Conservation (phyloP, 2,329 filamentous ascomycete genomes). For the Apiospora pterosperma region DNA sequence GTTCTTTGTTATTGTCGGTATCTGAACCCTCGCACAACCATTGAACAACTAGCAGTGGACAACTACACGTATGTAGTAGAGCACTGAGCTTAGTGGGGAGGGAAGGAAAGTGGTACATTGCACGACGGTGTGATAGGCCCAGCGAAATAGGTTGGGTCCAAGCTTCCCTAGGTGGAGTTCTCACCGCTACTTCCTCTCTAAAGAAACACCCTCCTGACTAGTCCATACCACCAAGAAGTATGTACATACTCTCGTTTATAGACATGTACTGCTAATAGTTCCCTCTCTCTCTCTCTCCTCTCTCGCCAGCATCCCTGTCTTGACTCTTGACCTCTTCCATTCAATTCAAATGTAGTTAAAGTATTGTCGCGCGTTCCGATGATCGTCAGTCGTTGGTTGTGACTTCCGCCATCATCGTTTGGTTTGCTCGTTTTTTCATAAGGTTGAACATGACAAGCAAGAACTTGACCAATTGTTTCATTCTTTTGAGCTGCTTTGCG, state of each 20-base stretch:
- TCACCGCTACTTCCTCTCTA: slow-evolving; percentile 11
- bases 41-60: neutral
- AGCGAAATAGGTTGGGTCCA: slow-evolving; percentile 8
- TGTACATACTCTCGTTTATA: neutral
- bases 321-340: neutral
- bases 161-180: slow-evolving; percentile 6
- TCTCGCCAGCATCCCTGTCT: neutral
- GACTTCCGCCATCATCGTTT: neutral
- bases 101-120: neutral
- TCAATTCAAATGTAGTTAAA: neutral
- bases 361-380: neutral
- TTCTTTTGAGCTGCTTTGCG: neutral
- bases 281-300: neutral
- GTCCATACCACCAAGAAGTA: neutral
- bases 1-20: neutral
- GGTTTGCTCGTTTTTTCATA: neutral
- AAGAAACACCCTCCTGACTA: neutral
- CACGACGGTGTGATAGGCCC: slow-evolving; percentile 5
- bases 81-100: neutral
- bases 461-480: neutral
- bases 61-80: neutral
- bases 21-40: neutral
- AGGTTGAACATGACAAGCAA: neutral
- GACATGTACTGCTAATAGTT: neutral
- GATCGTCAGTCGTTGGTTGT: neutral